Evolutionary conservation across 1,139 yeast species (phyloP), one percentile per base, ranked within the genome.

Genomic region (Protomyces arabidopsidicola): DNA sequence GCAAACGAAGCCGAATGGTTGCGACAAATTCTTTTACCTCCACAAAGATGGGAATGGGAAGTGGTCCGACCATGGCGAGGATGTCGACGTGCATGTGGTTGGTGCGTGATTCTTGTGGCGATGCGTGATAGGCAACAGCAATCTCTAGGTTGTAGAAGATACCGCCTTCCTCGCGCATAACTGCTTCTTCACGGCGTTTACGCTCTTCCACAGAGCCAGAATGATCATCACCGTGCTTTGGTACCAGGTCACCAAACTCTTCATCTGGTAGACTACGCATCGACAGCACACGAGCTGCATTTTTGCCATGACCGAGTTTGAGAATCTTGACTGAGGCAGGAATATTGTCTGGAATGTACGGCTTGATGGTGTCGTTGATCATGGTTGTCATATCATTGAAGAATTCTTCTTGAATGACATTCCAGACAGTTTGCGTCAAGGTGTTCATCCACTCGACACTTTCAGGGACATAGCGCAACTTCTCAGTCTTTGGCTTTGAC

Each of bases 21-120:
- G 63, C 63, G 18, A 60, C 59, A 51, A 60, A 53, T 27, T 60
- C 63, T 50, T 53, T 60, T 36, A 60, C 59, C 51, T 60, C 63
- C 24, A 60, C 58, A 36, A 53, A 60, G 38, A 60, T 60, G 9
- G 63, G 63, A 31, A 60, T 16, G 12, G 63, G 63, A 50, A 60
- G 27, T 5, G 59, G 59, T 24, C 58, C 58, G 14, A 53, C 18
- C 45, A 53, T 27, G 24, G 59, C 54, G 14, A 53, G 18, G 34
- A 60, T 60, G 14, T 60, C 59, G 39, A 53, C 58, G 35, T 60
- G 63, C 63, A 60, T 60, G 38, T 60, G 58, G 12, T 60, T 51
- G 16, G 45, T 34, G 14, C 59, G 58, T 12, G 45, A 9, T 35
- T 18, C 42, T 20, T 52, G 12, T 3, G 63, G 59, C 12, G 63